Evolutionary conservation across 2,329 filamentous ascomycete species (phyloP).

Genomic region (Cordyceps militaris): DNA sequence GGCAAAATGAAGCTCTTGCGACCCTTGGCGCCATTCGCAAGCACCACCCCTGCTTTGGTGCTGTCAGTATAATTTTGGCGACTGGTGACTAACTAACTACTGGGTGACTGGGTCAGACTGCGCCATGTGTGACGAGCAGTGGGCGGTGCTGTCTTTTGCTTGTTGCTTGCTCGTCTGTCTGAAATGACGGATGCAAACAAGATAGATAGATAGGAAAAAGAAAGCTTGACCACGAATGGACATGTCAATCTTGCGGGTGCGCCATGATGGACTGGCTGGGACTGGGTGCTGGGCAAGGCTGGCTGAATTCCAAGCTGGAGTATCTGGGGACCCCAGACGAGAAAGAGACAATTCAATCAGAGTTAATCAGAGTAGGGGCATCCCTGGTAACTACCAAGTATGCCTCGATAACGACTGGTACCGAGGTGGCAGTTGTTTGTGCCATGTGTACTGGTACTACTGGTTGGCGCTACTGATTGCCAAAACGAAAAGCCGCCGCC

Average conservation of each 20-base stretch:
- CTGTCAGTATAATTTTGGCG: not conserved
- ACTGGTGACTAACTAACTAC: not conserved
- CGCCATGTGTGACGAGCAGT: not conserved
- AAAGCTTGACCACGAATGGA: not conserved
- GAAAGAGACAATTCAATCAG: constrained; percentile 1
- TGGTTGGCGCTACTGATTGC: not conserved
- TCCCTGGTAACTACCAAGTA: too few relatives aligned
- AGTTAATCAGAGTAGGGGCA: not conserved
- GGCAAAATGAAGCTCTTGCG: too few relatives aligned
- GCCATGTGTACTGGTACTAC: too few relatives aligned
- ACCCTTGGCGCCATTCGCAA: too few relatives aligned
- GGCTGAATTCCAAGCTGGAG: not conserved
- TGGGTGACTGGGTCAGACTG: not conserved
- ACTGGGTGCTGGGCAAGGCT: not conserved
- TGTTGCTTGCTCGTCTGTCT: not conserved
- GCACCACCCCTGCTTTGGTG: not conserved
- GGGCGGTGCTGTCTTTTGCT: not conserved
- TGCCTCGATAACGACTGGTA: too few relatives aligned
- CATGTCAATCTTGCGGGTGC: not conserved
- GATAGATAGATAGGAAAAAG: not conserved
- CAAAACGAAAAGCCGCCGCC: not conserved
- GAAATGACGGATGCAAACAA: not conserved
- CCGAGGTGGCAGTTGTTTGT: too few relatives aligned
- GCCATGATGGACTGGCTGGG: not conserved
- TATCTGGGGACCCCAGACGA: constrained; percentile 9